Evolutionary conservation across 257 asterid species (phyloP), one percentile per base, ranked within the genome.

Genomic region (Ligustrum vulgare): DNA sequence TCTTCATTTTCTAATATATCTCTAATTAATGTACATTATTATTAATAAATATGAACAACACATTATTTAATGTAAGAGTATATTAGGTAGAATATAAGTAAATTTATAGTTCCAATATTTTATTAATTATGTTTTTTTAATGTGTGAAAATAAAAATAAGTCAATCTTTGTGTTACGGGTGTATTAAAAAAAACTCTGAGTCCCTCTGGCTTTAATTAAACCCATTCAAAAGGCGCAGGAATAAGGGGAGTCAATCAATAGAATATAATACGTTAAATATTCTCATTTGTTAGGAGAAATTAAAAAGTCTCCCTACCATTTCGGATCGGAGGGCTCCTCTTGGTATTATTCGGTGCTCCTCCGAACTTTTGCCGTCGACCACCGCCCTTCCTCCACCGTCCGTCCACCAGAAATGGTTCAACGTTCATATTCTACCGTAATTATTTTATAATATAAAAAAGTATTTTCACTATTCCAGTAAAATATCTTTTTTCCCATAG

Each of bases 191-290:
- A 10, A 10, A 41, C 47, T 41, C 47, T 0, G 0, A 2, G 47
- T 10, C 13, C 47, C 47, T 41, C 13, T 41, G 39, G 47, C 47
- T 41, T 10, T 41, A 41, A 58, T 51, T 36, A 10, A 28, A n/a
- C 45, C 66, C 7, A 10, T 23, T 23, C 64, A 13, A 43, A 70
- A 35, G 74, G 63, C 28, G 75, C 63, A 82, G 69, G 69, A 82
- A 85, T 47, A 51, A 2, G 84, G 80, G 69, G 20, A 73, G 70
- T 83, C 87, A 56, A 72, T 31, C 32, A 16, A 5, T 58, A 41
- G 28, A 35, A n/a, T 69, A 58, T 58, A 78, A 49, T 74, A 60
- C 71, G 13, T 51, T 4, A 41, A 41, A 41, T 10, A 10, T 10
- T 16, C 33, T 1, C 12, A 2, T 5, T 51, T n/a, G 22, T 15